Percentiles rank a stretch among this genome's conserved stretches.
These are phyloP conservation scores for Candolleomyces aberdarensis DNA, from an alignment of 768 basidiomycete species.

Conservation along the genomic window DNA sequence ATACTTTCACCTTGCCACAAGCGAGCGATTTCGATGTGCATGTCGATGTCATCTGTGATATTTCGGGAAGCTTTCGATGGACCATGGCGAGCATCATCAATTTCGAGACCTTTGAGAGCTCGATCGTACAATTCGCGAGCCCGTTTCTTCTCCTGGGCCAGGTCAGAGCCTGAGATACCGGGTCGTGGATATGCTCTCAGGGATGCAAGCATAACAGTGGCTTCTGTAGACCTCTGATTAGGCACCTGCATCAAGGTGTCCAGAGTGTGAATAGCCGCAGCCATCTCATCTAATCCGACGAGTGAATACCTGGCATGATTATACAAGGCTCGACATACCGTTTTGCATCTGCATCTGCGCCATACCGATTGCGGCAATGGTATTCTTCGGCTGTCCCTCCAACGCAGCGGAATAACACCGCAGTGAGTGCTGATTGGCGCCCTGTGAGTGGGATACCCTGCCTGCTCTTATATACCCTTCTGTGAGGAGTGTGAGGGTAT, in stretches of 20 bases:
- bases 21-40: constrained; percentile 88
- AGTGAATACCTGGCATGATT: neutral
- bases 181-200: constrained; percentile 82
- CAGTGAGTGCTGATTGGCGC: constrained; percentile 57
- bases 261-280: constrained; percentile 82
- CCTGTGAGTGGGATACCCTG: constrained; percentile 74
- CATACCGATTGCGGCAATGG: constrained; percentile 78
- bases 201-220: constrained; percentile 84
- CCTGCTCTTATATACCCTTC: constrained; percentile 87
- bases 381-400: constrained; percentile 62
- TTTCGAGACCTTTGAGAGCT: constrained; percentile 61
- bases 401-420: constrained; percentile 63
- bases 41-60: constrained; percentile 75
- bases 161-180: constrained; percentile 71
- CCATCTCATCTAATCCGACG: constrained; percentile 61
- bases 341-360: constrained; percentile 86
- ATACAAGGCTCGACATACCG: constrained; percentile 40
- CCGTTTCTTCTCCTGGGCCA: constrained; percentile 62
- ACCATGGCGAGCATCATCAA: constrained; percentile 49
- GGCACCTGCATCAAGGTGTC: constrained; percentile 73
- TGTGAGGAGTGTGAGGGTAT: constrained; percentile 78
- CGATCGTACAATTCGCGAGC: constrained; percentile 85
- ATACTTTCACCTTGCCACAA: constrained; percentile 83
- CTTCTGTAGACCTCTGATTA: constrained; percentile 73
- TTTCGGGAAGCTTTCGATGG: constrained; percentile 42